Percentiles rank a stretch among this genome's conserved stretches.
These are phyloP conservation scores for Chenopodium quinoa DNA, from an alignment of 148 eudicot species.

Conservation along the genomic window DNA sequence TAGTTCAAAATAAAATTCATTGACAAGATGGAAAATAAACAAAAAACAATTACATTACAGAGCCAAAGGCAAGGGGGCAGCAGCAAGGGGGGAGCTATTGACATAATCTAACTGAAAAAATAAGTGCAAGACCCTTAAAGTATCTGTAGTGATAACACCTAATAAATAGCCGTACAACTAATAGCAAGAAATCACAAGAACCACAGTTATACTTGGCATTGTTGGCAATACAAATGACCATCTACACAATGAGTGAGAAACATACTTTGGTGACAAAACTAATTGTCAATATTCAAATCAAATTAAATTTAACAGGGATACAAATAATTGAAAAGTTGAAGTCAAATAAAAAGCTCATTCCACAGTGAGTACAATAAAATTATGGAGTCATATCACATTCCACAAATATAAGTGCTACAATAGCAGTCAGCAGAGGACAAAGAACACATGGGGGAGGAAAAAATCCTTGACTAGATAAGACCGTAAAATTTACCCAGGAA, in stretches of 20 bases:
- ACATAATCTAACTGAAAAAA: not conserved
- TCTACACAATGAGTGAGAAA: not conserved
- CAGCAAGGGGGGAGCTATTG: not conserved
- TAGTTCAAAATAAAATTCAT: slow-evolving; percentile 1
- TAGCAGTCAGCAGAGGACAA: not conserved
- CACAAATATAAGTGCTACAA: not conserved
- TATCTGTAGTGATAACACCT: not conserved
- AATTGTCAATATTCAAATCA: not conserved
- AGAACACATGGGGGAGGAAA: not conserved
- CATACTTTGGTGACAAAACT: not conserved
- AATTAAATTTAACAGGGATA: not conserved
- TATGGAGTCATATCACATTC: not conserved
- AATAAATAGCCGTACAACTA: not conserved
- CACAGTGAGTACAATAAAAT: not conserved
- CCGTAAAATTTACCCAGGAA: slow-evolving; percentile 72
- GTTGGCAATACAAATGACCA: not conserved
- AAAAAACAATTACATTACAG: not conserved
- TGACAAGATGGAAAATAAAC: not conserved
- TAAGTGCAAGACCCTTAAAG: not conserved
- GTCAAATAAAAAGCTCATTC: not conserved
- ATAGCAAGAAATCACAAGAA: not conserved
- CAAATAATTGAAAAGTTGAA: not conserved
- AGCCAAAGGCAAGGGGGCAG: not conserved
- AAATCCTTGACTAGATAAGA: not conserved
- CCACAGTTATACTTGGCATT: not conserved